These are phyloP conservation scores for Camellia sinensis DNA, from an alignment of 148 eudicot species.

Conservation along the genomic window DNA sequence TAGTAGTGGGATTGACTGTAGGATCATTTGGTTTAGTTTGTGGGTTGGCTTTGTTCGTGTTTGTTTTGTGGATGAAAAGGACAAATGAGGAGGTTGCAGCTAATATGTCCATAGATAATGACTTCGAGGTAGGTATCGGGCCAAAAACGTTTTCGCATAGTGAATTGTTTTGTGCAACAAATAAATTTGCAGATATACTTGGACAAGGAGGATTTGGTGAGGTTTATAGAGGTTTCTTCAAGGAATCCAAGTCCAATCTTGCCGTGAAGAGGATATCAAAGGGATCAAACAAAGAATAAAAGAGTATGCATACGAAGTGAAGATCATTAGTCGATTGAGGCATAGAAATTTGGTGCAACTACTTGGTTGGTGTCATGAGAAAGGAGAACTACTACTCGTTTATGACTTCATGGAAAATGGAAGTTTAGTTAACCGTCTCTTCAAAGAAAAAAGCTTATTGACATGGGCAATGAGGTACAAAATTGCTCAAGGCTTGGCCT, in stretches of 20 bases:
- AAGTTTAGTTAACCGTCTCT: slow-evolving; percentile 8
- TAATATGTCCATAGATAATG: background rate
- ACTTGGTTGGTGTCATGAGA: no score
- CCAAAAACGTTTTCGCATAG: slow-evolving; percentile 28
- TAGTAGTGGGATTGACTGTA: background rate
- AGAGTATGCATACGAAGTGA: background rate
- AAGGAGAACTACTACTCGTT: slow-evolving; percentile 19
- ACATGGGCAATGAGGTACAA: slow-evolving; percentile 16
- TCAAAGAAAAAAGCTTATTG: slow-evolving; percentile 10
- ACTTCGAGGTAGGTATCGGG: slow-evolving; percentile 22
- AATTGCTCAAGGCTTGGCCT: slow-evolving; percentile 26
- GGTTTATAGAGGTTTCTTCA: slow-evolving; percentile 2
- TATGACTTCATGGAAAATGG: slow-evolving; percentile 7
- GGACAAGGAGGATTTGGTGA: slow-evolving; percentile 37
- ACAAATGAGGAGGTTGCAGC: no score
- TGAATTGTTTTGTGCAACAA: slow-evolving; percentile 19
- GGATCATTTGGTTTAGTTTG: background rate
- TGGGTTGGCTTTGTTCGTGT: background rate
- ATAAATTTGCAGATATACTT: slow-evolving; percentile 25
- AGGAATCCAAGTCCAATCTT: background rate
- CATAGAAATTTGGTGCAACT: slow-evolving; percentile 5
- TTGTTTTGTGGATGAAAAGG: background rate
- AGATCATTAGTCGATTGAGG: slow-evolving; percentile 18
- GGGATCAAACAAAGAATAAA: no score
- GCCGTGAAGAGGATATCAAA: slow-evolving; percentile 18